Evolutionary conservation across 768 basidiomycete species (phyloP).

Genomic region (Sporobolomyces roseus): DNA sequence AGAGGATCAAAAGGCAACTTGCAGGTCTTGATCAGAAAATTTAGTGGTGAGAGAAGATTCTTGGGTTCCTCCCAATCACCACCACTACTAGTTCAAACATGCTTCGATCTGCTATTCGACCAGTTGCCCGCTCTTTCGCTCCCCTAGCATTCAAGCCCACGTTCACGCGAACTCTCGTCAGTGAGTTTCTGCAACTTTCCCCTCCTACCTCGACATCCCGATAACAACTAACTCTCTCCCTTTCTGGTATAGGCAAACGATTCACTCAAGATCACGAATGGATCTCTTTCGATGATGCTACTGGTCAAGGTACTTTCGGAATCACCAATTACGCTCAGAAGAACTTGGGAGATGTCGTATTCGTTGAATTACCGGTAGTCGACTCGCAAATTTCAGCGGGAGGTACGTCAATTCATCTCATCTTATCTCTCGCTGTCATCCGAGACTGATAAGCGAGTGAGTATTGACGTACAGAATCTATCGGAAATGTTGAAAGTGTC

Average conservation of each 20-base stretch:
- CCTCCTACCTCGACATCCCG: neutral
- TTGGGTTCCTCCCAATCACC: neutral
- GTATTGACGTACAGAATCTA: slow-evolving; percentile 31
- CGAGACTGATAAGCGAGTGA: too few species aligned
- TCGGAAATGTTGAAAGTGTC: slow-evolving; percentile 45
- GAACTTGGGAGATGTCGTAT: slow-evolving; percentile 91
- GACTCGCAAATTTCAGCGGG: slow-evolving; percentile 66
- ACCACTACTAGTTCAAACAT: neutral
- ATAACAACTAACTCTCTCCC: neutral
- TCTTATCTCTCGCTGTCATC: neutral
- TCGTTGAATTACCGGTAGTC: slow-evolving; percentile 75
- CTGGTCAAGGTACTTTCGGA: slow-evolving; percentile 68
- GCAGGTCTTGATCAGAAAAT: neutral
- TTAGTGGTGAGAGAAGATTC: neutral
- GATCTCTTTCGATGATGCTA: slow-evolving; percentile 69
- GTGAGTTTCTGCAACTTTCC: slow-evolving; percentile 22
- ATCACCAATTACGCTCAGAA: slow-evolving; percentile 91
- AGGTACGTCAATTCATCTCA: slow-evolving; percentile 57
- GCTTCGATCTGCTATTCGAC: slow-evolving; percentile 29
- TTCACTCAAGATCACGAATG: slow-evolving; percentile 88
- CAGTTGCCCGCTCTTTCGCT: slow-evolving; percentile 3
- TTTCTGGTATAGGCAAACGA: slow-evolving; percentile 47
- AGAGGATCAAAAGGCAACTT: slow-evolving; percentile 13
- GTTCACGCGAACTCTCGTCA: slow-evolving; percentile 37
- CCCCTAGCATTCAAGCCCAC: neutral